phyloP scores from a whole-genome alignment of 345 rosid species.

The Brassica carinata region DNA sequence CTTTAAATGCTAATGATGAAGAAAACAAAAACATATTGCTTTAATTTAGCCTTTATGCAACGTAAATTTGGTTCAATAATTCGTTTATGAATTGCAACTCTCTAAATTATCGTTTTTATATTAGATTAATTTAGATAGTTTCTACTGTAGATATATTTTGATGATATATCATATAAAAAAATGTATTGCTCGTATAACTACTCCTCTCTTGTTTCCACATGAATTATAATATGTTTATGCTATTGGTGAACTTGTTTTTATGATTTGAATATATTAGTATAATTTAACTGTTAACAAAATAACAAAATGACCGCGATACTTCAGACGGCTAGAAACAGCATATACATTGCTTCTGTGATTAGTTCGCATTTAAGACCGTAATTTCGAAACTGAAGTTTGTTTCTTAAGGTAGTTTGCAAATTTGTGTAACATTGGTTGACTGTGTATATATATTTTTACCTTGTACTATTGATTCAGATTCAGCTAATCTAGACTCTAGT shows the following conservation, averaged over 20 bases:
- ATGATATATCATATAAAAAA: too few species aligned
- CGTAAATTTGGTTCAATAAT: too few species aligned
- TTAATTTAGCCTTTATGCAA: neutral
- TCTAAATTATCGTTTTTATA: neutral
- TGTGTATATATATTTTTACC: constrained; percentile 11
- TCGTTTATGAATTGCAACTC: too few species aligned
- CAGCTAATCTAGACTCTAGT: constrained; percentile 27
- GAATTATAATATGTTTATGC: neutral
- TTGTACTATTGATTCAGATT: constrained; percentile 11
- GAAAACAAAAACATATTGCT: neutral
- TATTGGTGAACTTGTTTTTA: neutral
- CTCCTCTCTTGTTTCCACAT: neutral
- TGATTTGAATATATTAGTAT: neutral
- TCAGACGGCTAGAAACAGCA: neutral
- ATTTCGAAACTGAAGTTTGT: neutral
- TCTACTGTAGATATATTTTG: too few species aligned
- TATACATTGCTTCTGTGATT: neutral
- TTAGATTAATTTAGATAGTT: too few species aligned
- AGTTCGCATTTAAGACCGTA: neutral
- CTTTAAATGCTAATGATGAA: neutral
- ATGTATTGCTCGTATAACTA: neutral
- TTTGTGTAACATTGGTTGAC: constrained; percentile 1
- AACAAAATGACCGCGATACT: too few species aligned
- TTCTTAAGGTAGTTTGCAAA: neutral
- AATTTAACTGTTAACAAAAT: neutral